Conservation (phyloP, 768 basidiomycete genomes). For the Cystofilobasidium macerans region DNA sequence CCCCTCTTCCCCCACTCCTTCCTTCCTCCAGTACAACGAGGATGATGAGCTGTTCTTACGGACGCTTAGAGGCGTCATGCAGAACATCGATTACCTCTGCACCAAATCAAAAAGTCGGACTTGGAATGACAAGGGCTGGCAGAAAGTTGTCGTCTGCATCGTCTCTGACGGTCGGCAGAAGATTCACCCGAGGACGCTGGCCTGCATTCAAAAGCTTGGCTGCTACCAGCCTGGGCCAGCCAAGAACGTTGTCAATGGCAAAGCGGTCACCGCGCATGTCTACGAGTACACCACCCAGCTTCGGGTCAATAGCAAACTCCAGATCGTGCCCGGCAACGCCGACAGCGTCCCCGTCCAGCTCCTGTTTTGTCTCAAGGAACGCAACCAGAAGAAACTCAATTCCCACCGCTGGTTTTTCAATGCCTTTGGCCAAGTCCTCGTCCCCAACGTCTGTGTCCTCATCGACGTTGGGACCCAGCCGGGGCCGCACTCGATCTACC, state of each 20-base stretch:
- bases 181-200: slow-evolving; percentile 57
- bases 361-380: slow-evolving; percentile 26
- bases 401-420: slow-evolving; percentile 24
- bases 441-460: slow-evolving; percentile 25
- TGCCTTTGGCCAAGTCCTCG: slow-evolving; percentile 18
- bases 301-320: slow-evolving; percentile 22
- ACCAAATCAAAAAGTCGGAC: slow-evolving; percentile 44
- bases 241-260: slow-evolving; percentile 25
- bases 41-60: slow-evolving; percentile 30
- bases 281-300: slow-evolving; percentile 28
- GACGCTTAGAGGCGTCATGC: slow-evolving; percentile 82
- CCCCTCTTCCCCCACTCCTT: background rate
- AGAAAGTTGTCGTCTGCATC: slow-evolving; percentile 78
- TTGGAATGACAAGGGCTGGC: slow-evolving; percentile 82
- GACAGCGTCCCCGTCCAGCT: slow-evolving; percentile 25
- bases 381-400: slow-evolving; percentile 27
- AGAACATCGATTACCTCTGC: slow-evolving; percentile 53
- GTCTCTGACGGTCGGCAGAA: slow-evolving; percentile 78
- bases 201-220: slow-evolving; percentile 23
- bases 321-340: slow-evolving; percentile 25
- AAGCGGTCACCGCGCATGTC: slow-evolving; percentile 23
- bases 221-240: slow-evolving; percentile 3
- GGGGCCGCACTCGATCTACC: slow-evolving; percentile 25
- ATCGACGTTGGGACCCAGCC: slow-evolving; percentile 28
- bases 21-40: slow-evolving; percentile 17